Evolutionary conservation across 2,329 filamentous ascomycete species (phyloP).

Genomic region (Sporothrix phasma): DNA sequence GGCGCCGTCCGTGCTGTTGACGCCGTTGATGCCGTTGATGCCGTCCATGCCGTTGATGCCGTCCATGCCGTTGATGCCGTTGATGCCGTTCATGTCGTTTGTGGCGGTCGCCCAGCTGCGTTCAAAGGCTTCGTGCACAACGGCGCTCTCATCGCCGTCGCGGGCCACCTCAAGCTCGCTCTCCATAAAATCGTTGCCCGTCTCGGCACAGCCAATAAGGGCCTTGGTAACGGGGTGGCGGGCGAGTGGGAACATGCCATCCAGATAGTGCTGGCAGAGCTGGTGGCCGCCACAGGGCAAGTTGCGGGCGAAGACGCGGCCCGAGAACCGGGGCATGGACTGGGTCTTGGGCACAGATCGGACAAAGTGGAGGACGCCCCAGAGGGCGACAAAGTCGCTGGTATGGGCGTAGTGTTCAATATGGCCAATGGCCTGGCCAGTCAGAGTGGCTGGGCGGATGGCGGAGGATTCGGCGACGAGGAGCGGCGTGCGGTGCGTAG

Average conservation of each 20-base stretch:
- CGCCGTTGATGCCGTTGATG: too few species aligned
- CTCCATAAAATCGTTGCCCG: conserved; percentile 50
- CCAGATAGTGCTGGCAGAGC: conserved; percentile 51
- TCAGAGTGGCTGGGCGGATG: conserved; percentile 29
- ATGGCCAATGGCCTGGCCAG: conserved; percentile 50
- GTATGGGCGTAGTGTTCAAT: conserved; percentile 75
- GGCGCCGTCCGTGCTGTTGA: not conserved
- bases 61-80: too few species aligned
- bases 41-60: not conserved
- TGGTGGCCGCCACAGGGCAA: conserved; percentile 45
- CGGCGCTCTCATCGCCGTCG: conserved; percentile 34
- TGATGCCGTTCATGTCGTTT: not conserved
- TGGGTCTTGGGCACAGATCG: conserved; percentile 31
- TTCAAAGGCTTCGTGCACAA: conserved; percentile 38
- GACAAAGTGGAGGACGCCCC: conserved; percentile 63
- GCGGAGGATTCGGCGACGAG: conserved; percentile 25
- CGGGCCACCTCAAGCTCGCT: conserved; percentile 40
- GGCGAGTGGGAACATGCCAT: conserved; percentile 49
- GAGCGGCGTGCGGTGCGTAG: conserved; percentile 3
- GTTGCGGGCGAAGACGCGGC: conserved; percentile 48
- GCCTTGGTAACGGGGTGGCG: conserved; percentile 32
- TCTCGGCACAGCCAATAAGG: conserved; percentile 28
- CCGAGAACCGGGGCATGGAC: conserved; percentile 50
- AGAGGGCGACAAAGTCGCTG: conserved; percentile 62
- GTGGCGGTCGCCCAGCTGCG: conserved; percentile 35